Evolutionary conservation across 768 basidiomycete species (phyloP).

Genomic region (Megacollybia marginata): DNA sequence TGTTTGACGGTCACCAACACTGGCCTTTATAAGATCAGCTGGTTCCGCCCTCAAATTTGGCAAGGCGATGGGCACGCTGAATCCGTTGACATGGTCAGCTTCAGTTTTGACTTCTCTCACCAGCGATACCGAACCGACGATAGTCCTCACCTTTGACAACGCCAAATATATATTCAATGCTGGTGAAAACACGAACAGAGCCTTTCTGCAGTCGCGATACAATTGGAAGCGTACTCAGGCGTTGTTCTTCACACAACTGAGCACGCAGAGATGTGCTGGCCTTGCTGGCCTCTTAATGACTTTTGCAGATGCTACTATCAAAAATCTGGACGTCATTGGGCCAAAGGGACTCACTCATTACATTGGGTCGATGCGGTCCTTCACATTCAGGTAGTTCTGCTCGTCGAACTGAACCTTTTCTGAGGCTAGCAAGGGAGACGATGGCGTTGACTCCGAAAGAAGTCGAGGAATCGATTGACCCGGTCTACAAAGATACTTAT

Average conservation of each 20-base stretch:
- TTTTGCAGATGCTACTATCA: constrained; percentile 62
- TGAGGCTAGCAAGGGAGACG: constrained; percentile 27
- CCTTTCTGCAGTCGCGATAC: constrained; percentile 60
- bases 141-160: constrained; percentile 65
- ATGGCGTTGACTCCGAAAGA: constrained; percentile 41
- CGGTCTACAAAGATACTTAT: constrained; percentile 55
- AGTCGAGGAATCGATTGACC: constrained; percentile 27
- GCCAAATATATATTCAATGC: constrained; percentile 86
- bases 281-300: constrained; percentile 81
- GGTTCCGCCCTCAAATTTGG: no score
- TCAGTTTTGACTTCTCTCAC: constrained; percentile 51
- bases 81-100: constrained; percentile 53
- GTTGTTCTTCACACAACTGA: constrained; percentile 65
- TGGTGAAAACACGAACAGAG: constrained; percentile 73
- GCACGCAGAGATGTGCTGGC: constrained; percentile 59
- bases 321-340: constrained; percentile 55
- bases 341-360: constrained; percentile 68
- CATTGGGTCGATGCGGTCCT: constrained; percentile 63
- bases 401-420: no score
- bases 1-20: no score
- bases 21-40: no score
- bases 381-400: constrained; percentile 48
- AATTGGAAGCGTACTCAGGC: constrained; percentile 62
- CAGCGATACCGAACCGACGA: constrained; percentile 75
- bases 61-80: not conserved